Conservation (phyloP, 257 asterid species). For the Marsdenia floribunda region DNA sequence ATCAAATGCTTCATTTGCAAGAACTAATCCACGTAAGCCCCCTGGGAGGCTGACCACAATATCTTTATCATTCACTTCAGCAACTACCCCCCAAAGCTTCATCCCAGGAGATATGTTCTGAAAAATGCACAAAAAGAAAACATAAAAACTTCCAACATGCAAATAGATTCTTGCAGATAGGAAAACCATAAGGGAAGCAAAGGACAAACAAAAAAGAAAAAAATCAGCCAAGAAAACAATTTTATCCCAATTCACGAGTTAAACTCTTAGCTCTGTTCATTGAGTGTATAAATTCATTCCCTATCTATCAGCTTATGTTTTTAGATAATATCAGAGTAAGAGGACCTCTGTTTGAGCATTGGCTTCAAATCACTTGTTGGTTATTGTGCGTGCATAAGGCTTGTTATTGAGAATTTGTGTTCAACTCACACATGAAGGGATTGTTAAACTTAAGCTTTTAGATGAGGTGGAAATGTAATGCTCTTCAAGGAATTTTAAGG, state of each 20-base stretch:
- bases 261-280: neutral
- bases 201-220: neutral
- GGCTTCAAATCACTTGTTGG: too few species aligned
- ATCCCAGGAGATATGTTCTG: slow-evolving; percentile 87
- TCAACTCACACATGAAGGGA: too few species aligned
- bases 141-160: neutral
- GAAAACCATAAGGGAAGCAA: slow-evolving; percentile 2
- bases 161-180: neutral
- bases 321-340: too few species aligned
- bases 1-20: slow-evolving; percentile 82
- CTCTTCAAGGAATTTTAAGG: too few species aligned
- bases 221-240: neutral
- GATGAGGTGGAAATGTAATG: too few species aligned
- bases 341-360: too few species aligned
- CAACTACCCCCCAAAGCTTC: slow-evolving; percentile 96
- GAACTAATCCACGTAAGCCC: slow-evolving; percentile 88
- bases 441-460: too few species aligned
- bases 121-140: slow-evolving; percentile 21
- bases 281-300: too few species aligned
- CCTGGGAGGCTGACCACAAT: slow-evolving; percentile 89
- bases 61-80: slow-evolving; percentile 91
- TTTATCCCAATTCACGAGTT: neutral
- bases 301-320: too few species aligned
- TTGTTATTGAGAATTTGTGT: too few species aligned
- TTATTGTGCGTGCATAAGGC: too few species aligned